A percentile compares a stretch with the other conserved stretches of the same genome.
Evolutionary conservation across 2,329 filamentous ascomycete genomes (phyloP).

Genomic region (Diatrype stigma): DNA sequence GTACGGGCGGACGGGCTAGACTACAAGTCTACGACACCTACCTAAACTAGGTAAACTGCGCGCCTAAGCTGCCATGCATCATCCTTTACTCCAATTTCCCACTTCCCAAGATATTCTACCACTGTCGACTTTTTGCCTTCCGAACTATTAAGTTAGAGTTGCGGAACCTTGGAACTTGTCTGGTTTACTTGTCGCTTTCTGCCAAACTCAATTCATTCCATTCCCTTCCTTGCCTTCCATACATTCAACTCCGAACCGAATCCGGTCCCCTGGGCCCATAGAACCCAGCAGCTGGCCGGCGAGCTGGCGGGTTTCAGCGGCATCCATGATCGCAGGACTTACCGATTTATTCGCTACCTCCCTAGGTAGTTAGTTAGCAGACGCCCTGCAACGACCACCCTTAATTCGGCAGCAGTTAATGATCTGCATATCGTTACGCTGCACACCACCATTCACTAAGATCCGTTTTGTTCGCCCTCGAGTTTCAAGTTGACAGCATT

Average conservation of each 20-base stretch:
- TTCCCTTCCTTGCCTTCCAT: background rate
- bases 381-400: too few species aligned
- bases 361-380: too few species aligned
- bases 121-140: background rate
- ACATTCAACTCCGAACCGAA: background rate
- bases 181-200: background rate
- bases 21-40: too few species aligned
- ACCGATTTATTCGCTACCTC: background rate
- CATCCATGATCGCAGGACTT: background rate
- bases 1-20: too few species aligned
- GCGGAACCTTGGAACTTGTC: background rate
- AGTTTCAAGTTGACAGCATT: background rate
- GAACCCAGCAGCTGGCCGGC: background rate
- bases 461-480: background rate
- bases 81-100: background rate
- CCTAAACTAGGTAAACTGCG: too few species aligned
- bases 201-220: background rate
- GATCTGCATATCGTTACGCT: background rate
- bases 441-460: background rate
- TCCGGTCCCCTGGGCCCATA: background rate
- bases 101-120: too few species aligned
- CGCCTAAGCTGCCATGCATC: too few species aligned
- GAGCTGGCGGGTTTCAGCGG: background rate
- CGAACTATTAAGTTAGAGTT: background rate
- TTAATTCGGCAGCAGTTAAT: background rate